These are phyloP conservation scores for Dictyostelium capitatum DNA, from an alignment of 78 protist genomes.

Conservation along the genomic window DNA sequence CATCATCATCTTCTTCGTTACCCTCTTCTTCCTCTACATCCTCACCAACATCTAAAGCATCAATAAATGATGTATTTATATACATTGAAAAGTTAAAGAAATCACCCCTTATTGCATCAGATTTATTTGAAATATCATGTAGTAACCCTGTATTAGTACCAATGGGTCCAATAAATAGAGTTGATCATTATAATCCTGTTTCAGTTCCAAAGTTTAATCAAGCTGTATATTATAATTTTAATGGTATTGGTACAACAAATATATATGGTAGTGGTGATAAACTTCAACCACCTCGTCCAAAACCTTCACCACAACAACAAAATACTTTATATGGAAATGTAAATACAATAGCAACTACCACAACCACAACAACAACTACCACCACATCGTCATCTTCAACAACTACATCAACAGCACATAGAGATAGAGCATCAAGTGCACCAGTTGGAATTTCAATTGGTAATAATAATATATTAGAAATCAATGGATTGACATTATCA, in stretches of 20 bases:
- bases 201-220: conserved; percentile 29
- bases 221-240: conserved; percentile 27
- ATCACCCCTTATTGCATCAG: conserved; percentile 24
- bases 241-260: background rate
- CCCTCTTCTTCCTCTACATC: background rate
- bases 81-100: conserved; percentile 52
- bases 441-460: background rate
- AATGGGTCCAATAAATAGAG: background rate
- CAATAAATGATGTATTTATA: conserved; percentile 11
- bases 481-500: background rate
- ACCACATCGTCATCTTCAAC: background rate
- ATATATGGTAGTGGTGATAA: background rate
- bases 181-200: conserved; percentile 62
- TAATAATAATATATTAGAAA: background rate
- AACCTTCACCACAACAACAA: conserved; percentile 20
- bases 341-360: background rate
- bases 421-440: conserved; percentile 15
- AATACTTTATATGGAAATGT: background rate
- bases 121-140: conserved; percentile 49
- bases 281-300: background rate
- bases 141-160: conserved; percentile 3
- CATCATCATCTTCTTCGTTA: background rate
- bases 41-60: background rate
- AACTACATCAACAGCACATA: background rate
- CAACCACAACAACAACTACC: background rate